phyloP scores from a whole-genome alignment of 495 filamentous ascomycete genomes.

The Penicillium angulare region DNA sequence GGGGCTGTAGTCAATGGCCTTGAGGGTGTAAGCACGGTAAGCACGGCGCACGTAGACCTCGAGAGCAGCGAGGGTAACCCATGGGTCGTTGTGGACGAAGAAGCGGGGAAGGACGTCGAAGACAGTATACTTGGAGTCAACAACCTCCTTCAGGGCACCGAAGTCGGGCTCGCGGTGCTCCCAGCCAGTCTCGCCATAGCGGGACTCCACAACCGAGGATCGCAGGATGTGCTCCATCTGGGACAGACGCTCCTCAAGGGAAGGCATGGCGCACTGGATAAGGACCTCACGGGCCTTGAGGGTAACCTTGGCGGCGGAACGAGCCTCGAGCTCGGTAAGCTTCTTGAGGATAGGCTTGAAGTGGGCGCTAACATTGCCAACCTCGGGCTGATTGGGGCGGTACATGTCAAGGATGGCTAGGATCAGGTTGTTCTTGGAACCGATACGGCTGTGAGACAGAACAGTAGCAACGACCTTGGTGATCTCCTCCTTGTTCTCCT shows the following conservation, averaged over 20 bases:
- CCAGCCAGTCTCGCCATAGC: conserved; percentile 96
- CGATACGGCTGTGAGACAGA: conserved; percentile 88
- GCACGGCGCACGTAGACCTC: conserved; percentile 96
- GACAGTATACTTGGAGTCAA: conserved; percentile 97
- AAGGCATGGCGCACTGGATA: conserved; percentile 94
- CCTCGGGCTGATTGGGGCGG: conserved; percentile 87
- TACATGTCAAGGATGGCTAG: conserved; percentile 92
- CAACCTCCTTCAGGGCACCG: conserved; percentile 89
- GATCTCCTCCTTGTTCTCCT: conserved; percentile 93
- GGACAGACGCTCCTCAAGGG: conserved; percentile 85
- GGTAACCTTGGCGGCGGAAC: conserved; percentile 89
- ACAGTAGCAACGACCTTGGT: conserved; percentile 78
- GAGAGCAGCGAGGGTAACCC: conserved; percentile 90
- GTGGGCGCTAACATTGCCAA: conserved; percentile 82
- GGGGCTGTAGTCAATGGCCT: conserved; percentile 82
- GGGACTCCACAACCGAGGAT: conserved; percentile 93
- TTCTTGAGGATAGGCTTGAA: conserved; percentile 81
- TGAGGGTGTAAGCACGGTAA: conserved; percentile 90
- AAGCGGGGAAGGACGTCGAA: conserved; percentile 94
- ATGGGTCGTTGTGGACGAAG: conserved; percentile 90
- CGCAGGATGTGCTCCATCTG: conserved; percentile 99
- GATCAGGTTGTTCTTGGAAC: conserved; percentile 91
- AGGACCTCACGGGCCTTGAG: conserved; percentile 95
- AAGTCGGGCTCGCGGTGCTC: conserved; percentile 90
- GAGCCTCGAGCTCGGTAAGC: conserved; percentile 87